Evolutionary conservation across 108 stramenopile species (phyloP), one percentile per base, ranked within the genome.

Genomic region (Skeletonema grethae): DNA sequence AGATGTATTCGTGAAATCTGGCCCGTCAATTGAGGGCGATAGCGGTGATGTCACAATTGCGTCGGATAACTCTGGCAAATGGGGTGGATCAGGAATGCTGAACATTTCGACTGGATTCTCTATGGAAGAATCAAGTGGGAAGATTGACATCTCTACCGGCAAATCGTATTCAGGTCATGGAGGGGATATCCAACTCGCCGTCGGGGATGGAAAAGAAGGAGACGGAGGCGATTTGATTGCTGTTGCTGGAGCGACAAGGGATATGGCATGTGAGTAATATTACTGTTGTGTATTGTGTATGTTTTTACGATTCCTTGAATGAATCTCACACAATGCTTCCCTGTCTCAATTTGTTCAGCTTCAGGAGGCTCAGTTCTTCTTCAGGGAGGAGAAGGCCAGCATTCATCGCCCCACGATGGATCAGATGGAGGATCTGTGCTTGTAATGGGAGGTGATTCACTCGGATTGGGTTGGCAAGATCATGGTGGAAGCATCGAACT

Each of bases 381-480:
- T 12, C 65, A 66, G 36, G 57, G 34, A 67, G 75, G 75, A 10
- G 18, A 45, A 34, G 75, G 75, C 22, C 58, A 24, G 38, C 59
- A 67, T 25, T 58, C 57, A 41, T 20, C 41, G 13, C 39, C 58
- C n/a, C 57, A 65, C 3, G 56, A 68, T 28, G 60, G 59, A 15
- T 22, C 66, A 5, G 67, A 48, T 36, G 75, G 75, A 20, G 67
- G 67, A n/a, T 68, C 61, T 18, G 66, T 76, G 7, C 36, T 34
- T 13, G 7, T 76, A 2, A 38, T 16, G 31, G 75, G 58, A 16
- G 75, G 75, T 16, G 36, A 68, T 16, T 55, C 61, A 7, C 57
- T 43, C 29, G 75, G 75, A 15, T 36, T 29, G 16, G 60, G 65
- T 25, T 46, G 31, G 22, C 18, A 36, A 7, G 67, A 76, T 45